Evolutionary conservation across 495 filamentous ascomycete species (phyloP), one percentile per base, ranked within the genome.

Genomic region (Xylaria acuta): DNA sequence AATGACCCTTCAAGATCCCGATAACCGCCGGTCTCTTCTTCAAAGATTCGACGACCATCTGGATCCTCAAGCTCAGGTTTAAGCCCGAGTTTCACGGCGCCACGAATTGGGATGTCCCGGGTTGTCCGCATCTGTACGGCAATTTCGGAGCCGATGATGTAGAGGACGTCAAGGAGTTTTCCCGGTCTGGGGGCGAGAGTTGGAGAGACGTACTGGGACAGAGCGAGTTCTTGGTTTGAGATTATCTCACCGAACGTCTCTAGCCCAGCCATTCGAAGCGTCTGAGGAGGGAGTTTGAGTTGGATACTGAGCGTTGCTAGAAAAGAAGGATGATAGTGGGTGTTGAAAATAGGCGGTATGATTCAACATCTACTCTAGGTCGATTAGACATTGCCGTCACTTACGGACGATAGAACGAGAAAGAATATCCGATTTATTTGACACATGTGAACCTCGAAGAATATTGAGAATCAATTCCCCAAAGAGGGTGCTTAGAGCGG

Each of bases 1-100:
- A n/a, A n/a, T 3, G 16, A 3, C n/a, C 27, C 67, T 40, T 9
- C 20, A n/a, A 88, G 83, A 78, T 85, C 36, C 85, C 86, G 32
- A 79, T 73, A 45, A 88, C 86, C n/a, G 79, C 85, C 14, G 73
- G 69, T 69, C 84, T 86, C 64, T 88, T 85, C 80, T 88, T 87
- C 77, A 75, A 54, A 3, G 62, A 74, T 0, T 49, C 56, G 8
- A 64, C 72, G 2, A 73, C 73, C 20, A 72, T 88, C 56, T 85
- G 80, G 79, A 67, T 88, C 25, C 67, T 88, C 68, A 86, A 86
- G 79, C 74, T 86, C 74, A 74, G 75, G 5, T 76, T 85, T 72
- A 66, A 72, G 72, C 40, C 75, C 43, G 67, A 81, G 47, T 76
- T 86, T 76, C 74, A 82, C 69, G 56, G 77, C 41, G 65, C 74